Base-by-base conservation (phyloP, 805 yeast genomes). In the Groenewaldozyma salmanticensis region DNA sequence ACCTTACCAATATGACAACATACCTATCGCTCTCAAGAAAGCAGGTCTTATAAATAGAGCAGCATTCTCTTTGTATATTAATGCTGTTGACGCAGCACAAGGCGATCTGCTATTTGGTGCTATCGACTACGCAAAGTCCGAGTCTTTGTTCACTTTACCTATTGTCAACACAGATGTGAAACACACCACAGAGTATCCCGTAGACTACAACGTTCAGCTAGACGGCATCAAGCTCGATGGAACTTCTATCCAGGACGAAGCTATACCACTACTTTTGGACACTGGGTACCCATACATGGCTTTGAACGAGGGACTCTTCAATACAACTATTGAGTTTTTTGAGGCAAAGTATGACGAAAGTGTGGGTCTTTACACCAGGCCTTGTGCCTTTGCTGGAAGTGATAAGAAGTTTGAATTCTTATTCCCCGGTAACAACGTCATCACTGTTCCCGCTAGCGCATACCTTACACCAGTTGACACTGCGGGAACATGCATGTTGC, bases 21-120 rank as follows among this genome's bases (percentile, higher is more conserved):
- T 83, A 39, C 92, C 94, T 0, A 48, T 66, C 27, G 69, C 71
- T 40, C 58, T 84, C 66, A 77, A 71, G 39, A 48, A 60, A 21
- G 70, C 60, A 31, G 75, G 74, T 1, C 39, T 57, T 22, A 72
- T 71, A 45, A 50, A 59, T 36, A 59, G 66, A 34, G 54, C 52
- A 20, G 67, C 71, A n/a, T 73, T 70, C 57, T 68, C 75, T 18
- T 59, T 73, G 41, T 73, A 64, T 56, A 57, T 73, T 45, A 60
- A 65, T 42, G 53, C 54, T 11, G 40, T 46, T 3, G 42, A 54
- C 4, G 54, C 67, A 6, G 43, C 44, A 5, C 21, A 50, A 2
- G 75, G 75, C 1, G 46, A 58, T 13, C 47, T 70, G 13, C 54
- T 70, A 32, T 70, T 70, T 42, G 75, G 75, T 4, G 75, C 68